Base-by-base conservation (phyloP, 2,329 filamentous ascomycete species). In the Apiospora hydei region DNA sequence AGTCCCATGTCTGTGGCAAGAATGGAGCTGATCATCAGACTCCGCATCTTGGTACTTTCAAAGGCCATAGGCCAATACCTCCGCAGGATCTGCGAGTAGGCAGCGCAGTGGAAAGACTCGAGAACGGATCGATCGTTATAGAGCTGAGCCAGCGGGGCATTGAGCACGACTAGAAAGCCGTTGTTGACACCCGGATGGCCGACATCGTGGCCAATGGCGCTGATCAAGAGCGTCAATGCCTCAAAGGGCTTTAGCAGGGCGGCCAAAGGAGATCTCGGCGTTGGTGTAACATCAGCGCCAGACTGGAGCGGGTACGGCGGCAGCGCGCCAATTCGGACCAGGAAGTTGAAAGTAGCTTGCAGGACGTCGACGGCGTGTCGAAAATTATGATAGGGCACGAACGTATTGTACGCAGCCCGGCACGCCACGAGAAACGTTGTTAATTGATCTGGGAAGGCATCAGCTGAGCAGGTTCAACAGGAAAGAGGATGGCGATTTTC, bases 171-270 rank as follows among this genome's bases (percentile, higher is more conserved):
- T 6, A 99, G 86, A 80, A 99, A 99, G 43, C 96, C 95, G 80
- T 99, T 99, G 84, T 98, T 99, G 78, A 99, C 96, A 71, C 96
- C 96, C 0, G 96, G 96, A 80, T 99, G 96, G 30, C 96, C 96
- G 51, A 98, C 96, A 80, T 99, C 96, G 77, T 99, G 96, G 57
- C 96, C 96, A 78, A 99, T 97, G n/a, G 96, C 96, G 11, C 96
- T 96, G 75, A 98, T 92, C 66, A 99, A 88, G 3, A 99, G 88
- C 0, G 95, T 96, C 70, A 99, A 86, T 6, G 93, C 94, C 81
- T 98, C 95, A 75, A 97, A 94, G 0, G 96, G 95, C 68, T 89
- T 88, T n/a, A 99, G 85, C 34, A 98, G 85, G 64, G 88, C 85
- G 3, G 93, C 93, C 67, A 98, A 89, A 0, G 92, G 89, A 2